These are phyloP conservation scores for Cucumis cinereus DNA, from an alignment of 306 rosid genomes.

Conservation along the genomic window DNA sequence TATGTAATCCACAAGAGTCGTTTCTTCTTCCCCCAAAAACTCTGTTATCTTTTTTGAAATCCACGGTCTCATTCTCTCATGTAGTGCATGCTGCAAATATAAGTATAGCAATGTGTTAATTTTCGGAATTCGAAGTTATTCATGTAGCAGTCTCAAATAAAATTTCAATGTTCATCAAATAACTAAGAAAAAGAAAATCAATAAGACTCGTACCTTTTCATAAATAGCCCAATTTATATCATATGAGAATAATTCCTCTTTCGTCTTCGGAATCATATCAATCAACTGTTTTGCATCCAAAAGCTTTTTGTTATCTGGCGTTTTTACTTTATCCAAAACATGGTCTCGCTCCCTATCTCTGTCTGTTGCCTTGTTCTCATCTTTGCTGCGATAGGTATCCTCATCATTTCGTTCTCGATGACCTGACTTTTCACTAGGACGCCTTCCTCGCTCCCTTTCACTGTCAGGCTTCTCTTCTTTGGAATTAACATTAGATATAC, in stretches of 20 bases:
- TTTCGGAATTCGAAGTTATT: background rate
- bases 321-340: slow-evolving; percentile 45
- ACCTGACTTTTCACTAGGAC: slow-evolving; percentile 54
- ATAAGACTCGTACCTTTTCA: slow-evolving; percentile 47
- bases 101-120: background rate
- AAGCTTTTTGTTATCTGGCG: slow-evolving; percentile 67
- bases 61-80: slow-evolving; percentile 98
- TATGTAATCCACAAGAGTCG: slow-evolving; percentile 83
- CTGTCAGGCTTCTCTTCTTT: slow-evolving; percentile 66
- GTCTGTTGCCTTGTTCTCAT: slow-evolving; percentile 43
- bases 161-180: background rate
- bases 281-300: slow-evolving; percentile 85
- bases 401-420: slow-evolving; percentile 62
- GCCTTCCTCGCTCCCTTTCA: slow-evolving; percentile 76
- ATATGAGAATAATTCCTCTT: slow-evolving; percentile 88
- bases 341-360: slow-evolving; percentile 57
- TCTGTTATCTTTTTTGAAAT: slow-evolving; percentile 85
- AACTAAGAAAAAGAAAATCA: background rate
- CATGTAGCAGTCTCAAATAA: background rate
- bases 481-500: slow-evolving; percentile 54
- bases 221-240: slow-evolving; percentile 85
- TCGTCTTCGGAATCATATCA: slow-evolving; percentile 97
- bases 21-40: slow-evolving; percentile 92
- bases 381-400: slow-evolving; percentile 46
- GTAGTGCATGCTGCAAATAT: slow-evolving; percentile 60